Base-by-base conservation (phyloP, 2,329 filamentous ascomycete species). In the Aspergillus ibericus region DNA sequence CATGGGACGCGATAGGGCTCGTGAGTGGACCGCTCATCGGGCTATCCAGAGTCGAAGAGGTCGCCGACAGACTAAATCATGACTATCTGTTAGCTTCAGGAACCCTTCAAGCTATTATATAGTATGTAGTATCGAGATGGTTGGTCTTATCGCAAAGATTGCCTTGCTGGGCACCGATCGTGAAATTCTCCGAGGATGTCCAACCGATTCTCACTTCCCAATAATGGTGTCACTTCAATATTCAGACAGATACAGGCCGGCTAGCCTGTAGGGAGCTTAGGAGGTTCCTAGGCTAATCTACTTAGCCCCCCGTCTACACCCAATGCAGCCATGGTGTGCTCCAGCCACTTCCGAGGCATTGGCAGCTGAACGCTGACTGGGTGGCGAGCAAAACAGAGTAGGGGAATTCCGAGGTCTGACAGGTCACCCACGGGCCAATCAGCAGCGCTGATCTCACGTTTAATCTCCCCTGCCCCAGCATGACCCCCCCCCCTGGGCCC, bases 401-500 rank as follows among this genome's bases (percentile, higher is more conserved):
- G 42, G 51, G 38, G 16, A 32, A 32, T 34, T 53, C 51, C 51
- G 51, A 44, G 20, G 51, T 53, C 51, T 53, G 51, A 53, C 51
- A 53, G 51, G 36, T 42, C 25, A 16, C 22, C 20, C 13, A 12
- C 40, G 5, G 18, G n/a, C 51, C 51, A 53, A 53, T 53, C 25
- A 32, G 22, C n/a, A 10, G 22, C 10, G 12, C 25, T 34, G n/a
- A 53, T 53, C 25, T 36, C 51, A 42, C 18, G 36, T 44, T 53
- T 53, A 53, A 53, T 53, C 51, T 53, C 51, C 51, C 36, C n/a
- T 12, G 36, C 36, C 40, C 34, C 47, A 34, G 29, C 47, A 35
- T 34, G 47, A 32, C 27, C 35, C 35, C 10, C 27, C 35, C 35
- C 10, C 35, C 49, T 25, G 22, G 10, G 8, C 35, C 50, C 50